Base-by-base conservation (phyloP, 2,329 filamentous ascomycete genomes). In the Chaetomiaceae sp. region DNA sequence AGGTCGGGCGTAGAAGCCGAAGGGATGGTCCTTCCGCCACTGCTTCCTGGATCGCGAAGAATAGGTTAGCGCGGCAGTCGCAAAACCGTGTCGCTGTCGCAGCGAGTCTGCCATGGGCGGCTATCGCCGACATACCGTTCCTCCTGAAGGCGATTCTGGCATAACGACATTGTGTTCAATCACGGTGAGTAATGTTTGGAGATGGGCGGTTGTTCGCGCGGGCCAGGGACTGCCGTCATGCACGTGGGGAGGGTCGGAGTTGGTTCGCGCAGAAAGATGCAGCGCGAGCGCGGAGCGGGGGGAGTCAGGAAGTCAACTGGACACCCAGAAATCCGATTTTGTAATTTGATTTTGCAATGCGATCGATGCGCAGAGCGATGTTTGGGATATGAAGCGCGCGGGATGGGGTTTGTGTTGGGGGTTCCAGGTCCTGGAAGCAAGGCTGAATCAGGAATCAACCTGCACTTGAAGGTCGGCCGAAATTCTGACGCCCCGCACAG, bases 21-120 rank as follows among this genome's bases (percentile, higher is more conserved):
- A 99, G 0, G 95, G 95, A 65, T 99, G 93, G 62, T 99, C 92
- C 66, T 85, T 85, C 59, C 93, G 85, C 93, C 93, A 99, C 73
- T 96, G 89, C 73, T 96, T 97, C 57, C 91, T 96, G 62, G 37
- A 44, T n/a, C 19, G 38, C 5, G 35, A 56, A 23, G 25, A 39
- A 2, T 20, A 16, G 30, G 35, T 59, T 37, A 55, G 48, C 45
- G 30, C 25, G 56, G 56, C 27, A 50, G 46, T 14, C 37, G 45
- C 35, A 20, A 25, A 20, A 12, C 19, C 8, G 50, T n/a, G 25
- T 25, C 40, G 17, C n/a, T n/a, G n/a, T n/a, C n/a, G n/a, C n/a
- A 38, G 39, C 30, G 40, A 21, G 21, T 8, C 37, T 17, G 30
- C 3, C 2, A 8, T n/a, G 5, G 39, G 14, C 12, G 27, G 31